These are phyloP conservation scores for Cucurbita moschata DNA, from an alignment of 306 rosid species.

Conservation along the genomic window DNA sequence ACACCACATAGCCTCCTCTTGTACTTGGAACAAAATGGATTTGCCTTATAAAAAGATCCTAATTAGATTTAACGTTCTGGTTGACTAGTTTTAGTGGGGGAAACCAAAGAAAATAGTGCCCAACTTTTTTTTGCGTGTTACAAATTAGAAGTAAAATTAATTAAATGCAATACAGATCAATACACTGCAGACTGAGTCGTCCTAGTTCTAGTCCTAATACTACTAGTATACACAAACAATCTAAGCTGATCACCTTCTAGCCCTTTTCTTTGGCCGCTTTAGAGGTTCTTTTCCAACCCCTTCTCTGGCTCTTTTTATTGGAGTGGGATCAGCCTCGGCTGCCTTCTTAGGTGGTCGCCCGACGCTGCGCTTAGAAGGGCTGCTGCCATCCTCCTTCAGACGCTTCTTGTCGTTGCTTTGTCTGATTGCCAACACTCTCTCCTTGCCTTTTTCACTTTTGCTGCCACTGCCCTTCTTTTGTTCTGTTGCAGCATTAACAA, in stretches of 20 bases:
- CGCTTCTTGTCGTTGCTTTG: conserved; percentile 30
- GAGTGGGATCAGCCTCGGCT: conserved; percentile 20
- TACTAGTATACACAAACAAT: conserved; percentile 6
- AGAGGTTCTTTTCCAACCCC: conserved; percentile 29
- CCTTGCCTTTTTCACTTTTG: conserved; percentile 22
- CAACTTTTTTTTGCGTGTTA: neutral
- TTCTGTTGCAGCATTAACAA: conserved; percentile 12
- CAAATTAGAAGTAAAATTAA: neutral
- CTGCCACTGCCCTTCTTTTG: conserved; percentile 29
- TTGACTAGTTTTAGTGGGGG: neutral
- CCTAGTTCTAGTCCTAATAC: too few species aligned
- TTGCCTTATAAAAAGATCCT: neutral
- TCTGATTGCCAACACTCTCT: conserved; percentile 16
- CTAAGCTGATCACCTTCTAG: conserved; percentile 25
- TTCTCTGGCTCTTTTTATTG: conserved; percentile 53
- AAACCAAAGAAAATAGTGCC: neutral
- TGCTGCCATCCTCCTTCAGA: conserved; percentile 29
- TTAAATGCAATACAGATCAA: neutral
- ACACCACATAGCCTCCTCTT: neutral
- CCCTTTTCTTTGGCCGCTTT: conserved; percentile 37
- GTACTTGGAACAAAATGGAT: neutral
- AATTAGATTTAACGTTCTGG: neutral
- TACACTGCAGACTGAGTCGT: neutral
- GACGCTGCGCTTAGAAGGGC: conserved; percentile 55
- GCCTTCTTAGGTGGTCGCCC: conserved; percentile 71